These are phyloP conservation scores for Rhytidiadelphus loreus DNA, from an alignment of 225 moss, liverwort and hornwort species.

Conservation along the genomic window DNA sequence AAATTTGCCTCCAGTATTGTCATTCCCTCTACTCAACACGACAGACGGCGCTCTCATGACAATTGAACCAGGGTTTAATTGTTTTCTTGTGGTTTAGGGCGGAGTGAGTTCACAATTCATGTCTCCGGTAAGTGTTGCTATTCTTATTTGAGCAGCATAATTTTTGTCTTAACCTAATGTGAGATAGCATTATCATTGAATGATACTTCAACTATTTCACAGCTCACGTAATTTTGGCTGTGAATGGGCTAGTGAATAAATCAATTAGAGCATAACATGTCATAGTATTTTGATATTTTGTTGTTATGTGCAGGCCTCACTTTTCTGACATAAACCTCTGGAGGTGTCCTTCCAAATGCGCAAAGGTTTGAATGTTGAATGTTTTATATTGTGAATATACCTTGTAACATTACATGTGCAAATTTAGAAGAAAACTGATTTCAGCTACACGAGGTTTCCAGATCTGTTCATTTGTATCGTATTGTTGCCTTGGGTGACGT, in stretches of 20 bases:
- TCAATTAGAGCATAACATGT: neutral
- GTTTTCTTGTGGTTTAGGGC: neutral
- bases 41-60: neutral
- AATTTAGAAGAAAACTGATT: neutral
- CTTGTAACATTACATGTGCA: neutral
- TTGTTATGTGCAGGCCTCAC: neutral
- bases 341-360: neutral
- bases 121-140: neutral
- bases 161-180: neutral
- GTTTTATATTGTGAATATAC: neutral
- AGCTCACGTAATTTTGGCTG: neutral
- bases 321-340: neutral
- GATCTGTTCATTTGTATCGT: neutral
- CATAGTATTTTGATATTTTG: neutral
- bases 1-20: constrained; percentile 1
- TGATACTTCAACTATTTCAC: neutral
- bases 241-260: neutral
- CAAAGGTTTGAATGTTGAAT: neutral
- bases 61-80: neutral
- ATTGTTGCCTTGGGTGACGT: neutral
- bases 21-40: neutral
- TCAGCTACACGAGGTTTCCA: neutral
- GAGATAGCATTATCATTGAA: neutral
- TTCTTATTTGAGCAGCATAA: neutral
- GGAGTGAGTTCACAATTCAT: neutral